These are phyloP conservation scores for Onygenales sp. DNA, from an alignment of 2,329 filamentous ascomycete genomes.

Conservation along the genomic window DNA sequence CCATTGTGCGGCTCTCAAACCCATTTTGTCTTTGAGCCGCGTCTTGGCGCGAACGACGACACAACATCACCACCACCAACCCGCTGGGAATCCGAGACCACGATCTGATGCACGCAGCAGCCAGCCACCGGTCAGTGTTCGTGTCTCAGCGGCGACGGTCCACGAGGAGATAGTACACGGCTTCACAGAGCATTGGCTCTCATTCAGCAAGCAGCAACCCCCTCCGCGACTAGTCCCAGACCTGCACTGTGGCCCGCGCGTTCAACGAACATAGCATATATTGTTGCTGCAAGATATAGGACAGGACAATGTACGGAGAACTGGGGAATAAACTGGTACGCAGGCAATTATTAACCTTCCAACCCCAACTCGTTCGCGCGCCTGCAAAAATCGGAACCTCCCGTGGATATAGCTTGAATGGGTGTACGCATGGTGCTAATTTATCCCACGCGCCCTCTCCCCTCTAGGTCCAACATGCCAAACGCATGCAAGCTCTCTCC, in stretches of 20 bases:
- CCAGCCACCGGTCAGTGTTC: too few species aligned
- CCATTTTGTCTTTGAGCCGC: too few species aligned
- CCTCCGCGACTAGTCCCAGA: too few species aligned
- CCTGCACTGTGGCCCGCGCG: background rate
- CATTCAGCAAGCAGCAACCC: too few species aligned
- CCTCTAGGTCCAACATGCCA: constrained; percentile 79
- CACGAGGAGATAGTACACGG: too few species aligned
- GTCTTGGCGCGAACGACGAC: too few species aligned
- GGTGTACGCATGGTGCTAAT: background rate
- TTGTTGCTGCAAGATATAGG: background rate
- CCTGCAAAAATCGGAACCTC: background rate
- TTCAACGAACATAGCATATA: background rate
- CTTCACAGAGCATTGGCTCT: too few species aligned
- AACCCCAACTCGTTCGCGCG: background rate
- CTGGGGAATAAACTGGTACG: constrained; percentile 73
- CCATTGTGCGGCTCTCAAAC: too few species aligned
- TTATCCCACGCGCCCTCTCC: background rate
- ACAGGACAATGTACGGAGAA: constrained; percentile 68
- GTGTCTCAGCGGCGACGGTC: too few species aligned
- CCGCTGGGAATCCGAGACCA: too few species aligned
- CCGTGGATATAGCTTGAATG: background rate
- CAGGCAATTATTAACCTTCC: background rate
- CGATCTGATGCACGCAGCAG: too few species aligned
- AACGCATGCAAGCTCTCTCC: constrained; percentile 77
- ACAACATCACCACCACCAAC: too few species aligned